Conservation (phyloP, 2,329 filamentous ascomycete species). For the Elsinoe arachidis region DNA sequence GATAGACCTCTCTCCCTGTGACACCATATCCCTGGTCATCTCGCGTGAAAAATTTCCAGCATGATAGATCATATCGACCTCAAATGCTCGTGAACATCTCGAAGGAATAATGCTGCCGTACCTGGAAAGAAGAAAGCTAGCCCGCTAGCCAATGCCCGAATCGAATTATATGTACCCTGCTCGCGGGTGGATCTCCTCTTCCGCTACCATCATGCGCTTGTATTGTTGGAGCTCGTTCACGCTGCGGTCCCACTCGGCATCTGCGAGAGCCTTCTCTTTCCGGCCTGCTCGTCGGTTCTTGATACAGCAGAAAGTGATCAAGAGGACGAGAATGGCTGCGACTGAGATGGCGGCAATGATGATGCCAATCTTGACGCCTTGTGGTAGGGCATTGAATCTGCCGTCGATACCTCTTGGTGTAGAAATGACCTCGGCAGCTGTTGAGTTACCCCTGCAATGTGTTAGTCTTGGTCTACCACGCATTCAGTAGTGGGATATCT, state of each 20-base stretch:
- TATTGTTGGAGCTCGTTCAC: conserved; percentile 25
- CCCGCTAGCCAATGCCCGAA: conserved; percentile 7
- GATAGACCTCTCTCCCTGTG: conserved; percentile 2
- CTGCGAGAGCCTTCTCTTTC: conserved; percentile 39
- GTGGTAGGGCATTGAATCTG: conserved; percentile 36
- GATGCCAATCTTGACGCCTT: conserved; percentile 42
- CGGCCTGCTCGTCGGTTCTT: conserved; percentile 43
- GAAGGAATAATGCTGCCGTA: background rate
- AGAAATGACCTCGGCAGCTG: conserved; percentile 28
- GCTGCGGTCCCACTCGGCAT: conserved; percentile 38
- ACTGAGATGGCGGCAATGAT: conserved; percentile 36
- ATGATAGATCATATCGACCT: background rate
- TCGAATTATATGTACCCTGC: conserved; percentile 6
- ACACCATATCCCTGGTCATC: background rate
- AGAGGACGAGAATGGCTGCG: conserved; percentile 27
- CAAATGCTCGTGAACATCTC: conserved; percentile 1
- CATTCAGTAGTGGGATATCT: conserved; percentile 17
- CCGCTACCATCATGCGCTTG: conserved; percentile 13
- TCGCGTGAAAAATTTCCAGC: conserved; percentile 3
- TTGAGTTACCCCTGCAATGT: conserved; percentile 27
- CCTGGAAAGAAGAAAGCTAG: conserved; percentile 1
- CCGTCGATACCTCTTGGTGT: conserved; percentile 29
- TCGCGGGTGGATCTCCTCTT: conserved; percentile 12
- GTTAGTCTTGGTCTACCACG: background rate
- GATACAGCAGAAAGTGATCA: conserved; percentile 38